phyloP scores from a whole-genome alignment of 1,139 yeast genomes.

The Geotrichum klebahnii region DNA sequence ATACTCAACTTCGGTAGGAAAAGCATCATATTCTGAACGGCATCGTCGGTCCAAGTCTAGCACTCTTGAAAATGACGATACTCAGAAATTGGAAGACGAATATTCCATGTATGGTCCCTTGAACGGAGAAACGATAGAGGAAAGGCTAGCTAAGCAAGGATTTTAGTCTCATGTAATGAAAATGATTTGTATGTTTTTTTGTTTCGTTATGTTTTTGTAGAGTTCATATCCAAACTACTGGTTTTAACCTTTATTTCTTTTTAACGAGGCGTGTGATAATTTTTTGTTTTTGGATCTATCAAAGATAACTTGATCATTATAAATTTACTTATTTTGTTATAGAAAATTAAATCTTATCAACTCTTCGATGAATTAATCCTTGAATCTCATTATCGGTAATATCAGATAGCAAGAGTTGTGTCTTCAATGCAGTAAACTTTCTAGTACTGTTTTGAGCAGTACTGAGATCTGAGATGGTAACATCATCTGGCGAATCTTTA shows the following conservation, averaged over 20 bases:
- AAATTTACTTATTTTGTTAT: too few species aligned
- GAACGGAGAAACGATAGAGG: slow-evolving; percentile 16
- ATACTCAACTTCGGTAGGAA: not conserved
- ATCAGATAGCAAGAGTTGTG: slow-evolving; percentile 26
- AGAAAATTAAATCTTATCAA: not conserved
- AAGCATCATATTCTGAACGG: not conserved
- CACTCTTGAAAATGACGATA: not conserved
- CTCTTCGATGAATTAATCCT: slow-evolving; percentile 14
- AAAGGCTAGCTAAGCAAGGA: slow-evolving; percentile 14
- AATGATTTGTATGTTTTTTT: not conserved
- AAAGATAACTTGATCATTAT: not conserved
- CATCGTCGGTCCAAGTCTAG: not conserved
- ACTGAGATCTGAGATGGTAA: not conserved
- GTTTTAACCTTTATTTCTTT: too few species aligned
- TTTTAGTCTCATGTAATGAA: not conserved
- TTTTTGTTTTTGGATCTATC: not conserved
- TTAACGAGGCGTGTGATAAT: too few species aligned
- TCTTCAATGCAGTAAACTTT: slow-evolving; percentile 26
- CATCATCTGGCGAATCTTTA: not conserved
- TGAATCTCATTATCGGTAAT: slow-evolving; percentile 37
- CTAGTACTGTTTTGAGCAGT: not conserved
- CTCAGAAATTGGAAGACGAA: not conserved
- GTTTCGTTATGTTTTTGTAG: not conserved
- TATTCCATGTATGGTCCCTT: slow-evolving; percentile 14
- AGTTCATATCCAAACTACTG: not conserved